Base-by-base conservation (phyloP, 768 basidiomycete species). In the Leccinum longicurvipes region DNA sequence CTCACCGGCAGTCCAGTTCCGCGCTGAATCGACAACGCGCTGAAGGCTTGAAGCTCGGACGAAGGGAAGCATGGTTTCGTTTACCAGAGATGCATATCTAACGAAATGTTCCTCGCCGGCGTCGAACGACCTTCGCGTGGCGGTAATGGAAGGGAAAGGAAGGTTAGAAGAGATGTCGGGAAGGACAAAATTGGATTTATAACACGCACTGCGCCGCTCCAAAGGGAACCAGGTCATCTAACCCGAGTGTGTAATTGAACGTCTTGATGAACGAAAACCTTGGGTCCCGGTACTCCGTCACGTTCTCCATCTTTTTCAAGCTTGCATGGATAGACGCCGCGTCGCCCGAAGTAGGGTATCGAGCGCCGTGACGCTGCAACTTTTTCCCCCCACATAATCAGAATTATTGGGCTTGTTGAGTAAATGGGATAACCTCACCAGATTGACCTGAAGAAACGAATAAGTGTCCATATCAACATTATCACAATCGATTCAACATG, bases 1-100 rank as follows among this genome's bases (percentile, higher is more conserved):
- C 64, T 50, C 55, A 83, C 88, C 89, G 42, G 73, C 71, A 3
- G 75, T 72, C 89, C 89, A 90, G 63, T 89, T 88, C 17, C 66
- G 72, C 1, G 88, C 88, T 29, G 84, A 83, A 31, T 80, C 72
- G 4, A 89, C 74, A 4, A 89, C 87, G 23, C 90, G 79, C 7
- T 62, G 62, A 10, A 76, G 76, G 15, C 76, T 73, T 1, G 79
- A 76, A 3, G 79, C 72, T 9, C 82, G 71, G 3, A 82, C 69
- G 49, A 82, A 84, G 1, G 86, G 85, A 8, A 80, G 53, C 51
- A 77, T 73, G 1, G 71, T 65, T 10, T 69, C 24, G 36, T 66
- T 70, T 24, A 88, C 67, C 2, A 87, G 72, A 28, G 67, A 53
- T 0, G 66, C 47, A 63, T 91, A 89, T 25, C 87, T 79, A 21